Conservation (phyloP, 2,329 filamentous ascomycete species). For the Colletotrichum brevisporum region DNA sequence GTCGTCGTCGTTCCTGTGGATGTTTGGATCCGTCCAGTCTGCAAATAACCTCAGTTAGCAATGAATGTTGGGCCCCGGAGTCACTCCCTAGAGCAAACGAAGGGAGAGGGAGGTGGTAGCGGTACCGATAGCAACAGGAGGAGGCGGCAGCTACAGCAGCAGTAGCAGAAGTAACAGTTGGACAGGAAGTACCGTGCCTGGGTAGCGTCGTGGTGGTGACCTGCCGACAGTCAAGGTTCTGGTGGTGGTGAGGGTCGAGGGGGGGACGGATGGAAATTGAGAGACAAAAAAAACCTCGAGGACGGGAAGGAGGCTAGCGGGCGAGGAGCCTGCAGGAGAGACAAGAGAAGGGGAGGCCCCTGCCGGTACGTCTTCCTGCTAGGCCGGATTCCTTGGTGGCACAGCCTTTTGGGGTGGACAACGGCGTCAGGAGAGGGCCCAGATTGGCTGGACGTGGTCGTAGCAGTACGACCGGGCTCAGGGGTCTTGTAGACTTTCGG, state of each 20-base stretch:
- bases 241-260: conserved; percentile 7
- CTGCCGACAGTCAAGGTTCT: not conserved
- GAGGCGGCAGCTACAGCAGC: too few species aligned
- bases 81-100: not conserved
- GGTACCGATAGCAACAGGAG: not conserved
- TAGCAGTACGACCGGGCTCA: conserved; percentile 38
- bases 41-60: not conserved
- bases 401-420: conserved; percentile 35
- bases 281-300: conserved; percentile 30
- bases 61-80: not conserved
- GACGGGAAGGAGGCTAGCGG: conserved; percentile 30
- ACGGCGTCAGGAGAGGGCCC: conserved; percentile 34
- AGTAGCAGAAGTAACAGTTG: conserved; percentile 3
- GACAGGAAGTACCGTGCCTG: conserved; percentile 11
- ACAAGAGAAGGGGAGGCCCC: conserved; percentile 37
- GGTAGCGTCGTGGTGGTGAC: not conserved
- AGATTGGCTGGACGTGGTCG: conserved; percentile 30
- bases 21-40: not conserved
- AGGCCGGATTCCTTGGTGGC: conserved; percentile 34
- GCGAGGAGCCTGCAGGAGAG: conserved; percentile 23
- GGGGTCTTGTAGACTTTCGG: conserved; percentile 41
- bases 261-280: conserved; percentile 20
- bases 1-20: conserved; percentile 5
- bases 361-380: conserved; percentile 35
- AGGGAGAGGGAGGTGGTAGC: not conserved